A percentile compares a stretch with the other conserved stretches of the same genome.
Conservation (phyloP, 352 stramenopile species). For the Halophytophthora polymorphica region DNA sequence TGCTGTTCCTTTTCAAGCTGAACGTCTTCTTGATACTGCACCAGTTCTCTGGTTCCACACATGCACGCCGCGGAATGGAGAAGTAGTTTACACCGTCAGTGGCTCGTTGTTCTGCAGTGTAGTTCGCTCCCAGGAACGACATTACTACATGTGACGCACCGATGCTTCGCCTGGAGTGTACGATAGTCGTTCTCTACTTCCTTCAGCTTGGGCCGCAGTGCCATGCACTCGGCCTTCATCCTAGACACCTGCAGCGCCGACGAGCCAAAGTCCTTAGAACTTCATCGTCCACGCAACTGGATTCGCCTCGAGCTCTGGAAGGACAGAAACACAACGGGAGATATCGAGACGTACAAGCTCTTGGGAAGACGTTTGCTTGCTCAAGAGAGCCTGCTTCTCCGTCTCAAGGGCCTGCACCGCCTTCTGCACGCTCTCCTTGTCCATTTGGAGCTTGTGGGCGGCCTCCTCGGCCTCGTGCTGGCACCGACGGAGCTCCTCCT, state of each 20-base stretch:
- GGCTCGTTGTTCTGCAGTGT: too few species aligned
- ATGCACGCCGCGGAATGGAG: neutral
- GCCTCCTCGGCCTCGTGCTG: slow-evolving; percentile 48
- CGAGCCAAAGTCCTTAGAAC: too few species aligned
- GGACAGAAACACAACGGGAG: neutral
- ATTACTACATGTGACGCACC: too few species aligned
- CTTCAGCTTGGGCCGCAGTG: slow-evolving; percentile 67
- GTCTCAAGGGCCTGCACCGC: slow-evolving; percentile 44
- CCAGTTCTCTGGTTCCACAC: slow-evolving; percentile 29
- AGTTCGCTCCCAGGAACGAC: too few species aligned
- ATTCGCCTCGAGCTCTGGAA: too few species aligned
- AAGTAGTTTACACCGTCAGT: neutral
- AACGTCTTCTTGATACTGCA: slow-evolving; percentile 70
- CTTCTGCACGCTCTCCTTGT: slow-evolving; percentile 45
- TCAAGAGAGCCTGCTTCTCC: slow-evolving; percentile 46
- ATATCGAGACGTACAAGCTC: slow-evolving; percentile 40
- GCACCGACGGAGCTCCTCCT: slow-evolving; percentile 36
- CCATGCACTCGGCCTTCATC: slow-evolving; percentile 66
- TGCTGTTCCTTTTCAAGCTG: slow-evolving; percentile 66
- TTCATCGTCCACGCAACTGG: too few species aligned
- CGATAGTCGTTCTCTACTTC: slow-evolving; percentile 78
- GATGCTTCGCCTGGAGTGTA: slow-evolving; percentile 65
- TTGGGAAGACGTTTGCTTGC: slow-evolving; percentile 53
- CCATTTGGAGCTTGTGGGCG: slow-evolving; percentile 44
- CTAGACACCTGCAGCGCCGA: slow-evolving; percentile 39